Evolutionary conservation across 257 asterid species (phyloP).

Genomic region (Fraxinus cuspidata): DNA sequence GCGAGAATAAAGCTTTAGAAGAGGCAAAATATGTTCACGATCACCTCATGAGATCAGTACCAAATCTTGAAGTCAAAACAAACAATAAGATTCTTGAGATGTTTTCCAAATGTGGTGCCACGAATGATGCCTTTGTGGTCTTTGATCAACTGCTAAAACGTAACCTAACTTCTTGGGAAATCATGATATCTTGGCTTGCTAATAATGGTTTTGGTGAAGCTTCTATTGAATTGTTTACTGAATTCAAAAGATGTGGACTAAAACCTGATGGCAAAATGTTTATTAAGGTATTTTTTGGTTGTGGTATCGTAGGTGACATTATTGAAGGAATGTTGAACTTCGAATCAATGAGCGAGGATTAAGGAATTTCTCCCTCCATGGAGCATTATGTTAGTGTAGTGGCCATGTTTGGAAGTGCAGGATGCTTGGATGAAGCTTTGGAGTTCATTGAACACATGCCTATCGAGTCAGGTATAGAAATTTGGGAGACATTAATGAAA

Average conservation of each 20-base stretch:
- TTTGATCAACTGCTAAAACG: slow-evolving; percentile 61
- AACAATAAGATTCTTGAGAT: slow-evolving; percentile 68
- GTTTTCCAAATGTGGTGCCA: slow-evolving; percentile 69
- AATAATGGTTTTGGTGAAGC: slow-evolving; percentile 67
- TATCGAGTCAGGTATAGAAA: slow-evolving; percentile 47
- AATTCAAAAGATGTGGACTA: slow-evolving; percentile 64
- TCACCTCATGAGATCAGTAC: slow-evolving; percentile 51
- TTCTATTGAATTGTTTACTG: slow-evolving; percentile 62
- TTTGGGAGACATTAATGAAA: slow-evolving; percentile 75
- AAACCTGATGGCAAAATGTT: slow-evolving; percentile 76
- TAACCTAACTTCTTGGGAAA: slow-evolving; percentile 83
- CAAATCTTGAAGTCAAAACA: slow-evolving; percentile 49
- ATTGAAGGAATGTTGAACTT: slow-evolving; percentile 75
- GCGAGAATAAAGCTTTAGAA: slow-evolving; percentile 58
- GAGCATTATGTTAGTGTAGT: slow-evolving; percentile 70
- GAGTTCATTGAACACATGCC: slow-evolving; percentile 77
- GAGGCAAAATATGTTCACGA: slow-evolving; percentile 64
- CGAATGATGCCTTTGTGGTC: slow-evolving; percentile 60
- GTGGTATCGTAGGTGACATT: slow-evolving; percentile 58
- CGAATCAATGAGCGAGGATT: slow-evolving; percentile 70
- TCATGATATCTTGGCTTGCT: slow-evolving; percentile 72
- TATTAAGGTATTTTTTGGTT: slow-evolving; percentile 59
- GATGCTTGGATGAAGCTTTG: slow-evolving; percentile 75
- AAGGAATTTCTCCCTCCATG: slow-evolving; percentile 61
- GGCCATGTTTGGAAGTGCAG: slow-evolving; percentile 71